Evolutionary conservation across 2,329 filamentous ascomycete genomes (phyloP), one percentile per base, ranked within the genome.

Genomic region (Dactylellina cionopaga): DNA sequence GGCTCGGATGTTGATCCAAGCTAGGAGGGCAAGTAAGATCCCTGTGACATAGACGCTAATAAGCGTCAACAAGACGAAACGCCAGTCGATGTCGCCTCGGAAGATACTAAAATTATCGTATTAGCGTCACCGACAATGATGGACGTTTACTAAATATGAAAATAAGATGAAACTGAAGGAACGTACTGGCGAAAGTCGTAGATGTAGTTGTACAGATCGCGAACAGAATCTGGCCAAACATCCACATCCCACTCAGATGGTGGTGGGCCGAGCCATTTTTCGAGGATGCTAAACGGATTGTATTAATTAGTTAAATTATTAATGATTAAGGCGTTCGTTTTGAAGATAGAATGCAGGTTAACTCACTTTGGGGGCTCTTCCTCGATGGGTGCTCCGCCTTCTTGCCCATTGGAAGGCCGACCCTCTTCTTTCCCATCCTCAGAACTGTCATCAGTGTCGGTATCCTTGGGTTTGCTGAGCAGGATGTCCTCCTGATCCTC

Each of bases 161-260:
- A 2, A 33, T 2, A 31, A 51, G 27, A 22, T 10, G 15, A 7
- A 2, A 44, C 9, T 5, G 19, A 44, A 22, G 6, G 41, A 17
- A 11, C 13, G 5, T 55, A 55, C 49, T 13, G 13, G 7, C 35
- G 49, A 5, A 55, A 29, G 19, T 15, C 25, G 35, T 10, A 19
- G 35, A 43, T 10, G 22, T 56, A 13, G 5, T 10, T 4, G 22
- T 5, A 9, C 6, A 56, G 11, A 10, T 41, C 27, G 5, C 39
- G 37, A 9, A 33, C 5, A 6, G 17, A 10, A 3, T 5, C 37
- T 0, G 39, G 24, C 54, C 54, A 58, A 7, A 5, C 33, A 5
- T 44, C 24, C 5, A 24, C 37, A 5, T 46, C 5, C 54, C 54
- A 58, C 37, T 58, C 39, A 9, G 54, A 58, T 19, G 54, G 54